Percentiles rank a stretch among this genome's conserved stretches.
These are phyloP conservation scores for Galeopsis tetrahit DNA, from an alignment of 257 asterid species.

Conservation along the genomic window DNA sequence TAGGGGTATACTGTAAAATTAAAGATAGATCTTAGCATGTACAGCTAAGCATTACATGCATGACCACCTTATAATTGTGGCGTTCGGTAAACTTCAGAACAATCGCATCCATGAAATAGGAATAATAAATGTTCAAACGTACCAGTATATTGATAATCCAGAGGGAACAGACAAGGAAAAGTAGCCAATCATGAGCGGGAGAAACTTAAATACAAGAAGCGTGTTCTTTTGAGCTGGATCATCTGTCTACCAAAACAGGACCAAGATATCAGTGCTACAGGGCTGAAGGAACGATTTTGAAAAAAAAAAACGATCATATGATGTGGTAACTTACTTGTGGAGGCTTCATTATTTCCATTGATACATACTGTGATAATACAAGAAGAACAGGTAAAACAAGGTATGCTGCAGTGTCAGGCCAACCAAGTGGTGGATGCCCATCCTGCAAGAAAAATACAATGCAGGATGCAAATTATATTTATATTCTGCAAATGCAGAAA, in stretches of 20 bases:
- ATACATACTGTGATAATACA: constrained; percentile 81
- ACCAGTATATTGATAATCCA: constrained; percentile 98
- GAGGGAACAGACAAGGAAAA: constrained; percentile 98
- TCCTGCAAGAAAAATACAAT: constrained; percentile 62
- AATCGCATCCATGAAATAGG: constrained; percentile 20
- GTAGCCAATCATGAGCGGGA: constrained; percentile 99
- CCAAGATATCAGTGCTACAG: constrained; percentile 45
- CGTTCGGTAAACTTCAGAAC: constrained; percentile 8
- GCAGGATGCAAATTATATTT: constrained; percentile 25
- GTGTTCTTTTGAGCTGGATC: constrained; percentile 98
- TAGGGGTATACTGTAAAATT: not conserved
- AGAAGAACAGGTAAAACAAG: constrained; percentile 93
- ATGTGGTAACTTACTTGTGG: constrained; percentile 73
- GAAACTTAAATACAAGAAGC: constrained; percentile 88
- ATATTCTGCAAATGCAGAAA: not conserved
- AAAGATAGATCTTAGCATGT: constrained; percentile 23
- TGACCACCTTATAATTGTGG: constrained; percentile 15
- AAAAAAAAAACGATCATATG: constrained; percentile 20
- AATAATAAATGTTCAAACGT: constrained; percentile 34
- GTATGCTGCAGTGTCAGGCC: constrained; percentile 95
- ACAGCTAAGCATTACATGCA: constrained; percentile 23
- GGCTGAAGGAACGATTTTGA: constrained; percentile 25
- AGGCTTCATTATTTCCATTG: constrained; percentile 99
- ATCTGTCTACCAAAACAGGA: constrained; percentile 72
- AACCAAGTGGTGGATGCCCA: constrained; percentile 99